A percentile compares a stretch with the other conserved stretches of the same genome.
These are phyloP conservation scores for Zasmidium cellare DNA, from an alignment of 2,329 filamentous ascomycete genomes.

Conservation along the genomic window DNA sequence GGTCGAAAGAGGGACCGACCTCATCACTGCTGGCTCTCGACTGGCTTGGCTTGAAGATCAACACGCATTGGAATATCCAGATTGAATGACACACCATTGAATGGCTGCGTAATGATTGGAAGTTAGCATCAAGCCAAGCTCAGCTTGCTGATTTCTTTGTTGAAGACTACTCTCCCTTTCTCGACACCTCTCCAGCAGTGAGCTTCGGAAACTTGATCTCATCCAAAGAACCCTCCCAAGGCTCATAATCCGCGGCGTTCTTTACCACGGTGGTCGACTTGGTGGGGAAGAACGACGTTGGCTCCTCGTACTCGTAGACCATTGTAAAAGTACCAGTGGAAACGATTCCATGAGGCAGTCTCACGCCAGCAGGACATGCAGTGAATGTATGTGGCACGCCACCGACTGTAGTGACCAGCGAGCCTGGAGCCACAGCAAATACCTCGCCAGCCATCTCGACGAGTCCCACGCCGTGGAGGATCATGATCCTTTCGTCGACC, in stretches of 20 bases:
- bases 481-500: constrained; percentile 25
- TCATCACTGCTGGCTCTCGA: too few species aligned
- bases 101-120: too few species aligned
- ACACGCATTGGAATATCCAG: too few species aligned
- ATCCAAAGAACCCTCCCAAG: constrained; percentile 22
- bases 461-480: constrained; percentile 21
- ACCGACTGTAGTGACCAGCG: constrained; percentile 21
- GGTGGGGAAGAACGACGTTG: constrained; percentile 24
- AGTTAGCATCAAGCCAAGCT: constrained; percentile 7
- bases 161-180: constrained; percentile 15
- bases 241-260: constrained; percentile 14
- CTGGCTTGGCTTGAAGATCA: too few species aligned
- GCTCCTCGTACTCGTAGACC: constrained; percentile 28
- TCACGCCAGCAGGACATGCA: constrained; percentile 25
- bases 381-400: constrained; percentile 27
- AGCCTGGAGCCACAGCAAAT: constrained; percentile 22
- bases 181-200: constrained; percentile 16
- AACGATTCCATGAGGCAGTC: constrained; percentile 22
- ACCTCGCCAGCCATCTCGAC: constrained; percentile 22
- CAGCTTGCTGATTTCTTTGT: constrained; percentile 12
- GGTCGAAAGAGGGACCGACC: too few species aligned
- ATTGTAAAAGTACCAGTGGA: constrained; percentile 23
- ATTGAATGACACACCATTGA: too few species aligned
- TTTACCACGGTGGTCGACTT: constrained; percentile 15
- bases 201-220: constrained; percentile 22